Evolutionary conservation across 176 grass and related monocot species (phyloP).

Genomic region (Raddia distichophylla): DNA sequence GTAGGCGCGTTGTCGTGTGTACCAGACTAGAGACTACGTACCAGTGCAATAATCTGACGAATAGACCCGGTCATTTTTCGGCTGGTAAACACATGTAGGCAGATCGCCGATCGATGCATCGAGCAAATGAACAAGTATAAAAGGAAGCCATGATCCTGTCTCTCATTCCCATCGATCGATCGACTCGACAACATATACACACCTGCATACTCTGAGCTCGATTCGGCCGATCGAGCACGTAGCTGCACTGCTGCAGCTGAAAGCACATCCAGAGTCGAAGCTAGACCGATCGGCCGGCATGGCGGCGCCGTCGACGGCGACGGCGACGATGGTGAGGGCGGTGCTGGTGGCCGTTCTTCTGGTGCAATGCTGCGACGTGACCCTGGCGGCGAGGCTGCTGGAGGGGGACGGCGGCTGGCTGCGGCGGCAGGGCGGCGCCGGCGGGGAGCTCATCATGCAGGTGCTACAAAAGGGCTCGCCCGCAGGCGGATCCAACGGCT

Average conservation of each 20-base stretch:
- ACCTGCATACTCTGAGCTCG: not conserved
- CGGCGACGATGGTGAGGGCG: not conserved
- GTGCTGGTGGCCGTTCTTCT: slow-evolving; percentile 12
- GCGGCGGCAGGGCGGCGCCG: not conserved
- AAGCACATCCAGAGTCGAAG: too few species aligned
- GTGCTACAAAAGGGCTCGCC: not conserved
- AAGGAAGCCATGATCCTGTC: not conserved
- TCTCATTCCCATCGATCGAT: not conserved
- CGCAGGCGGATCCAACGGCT: not conserved
- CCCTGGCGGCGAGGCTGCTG: slow-evolving; percentile 7
- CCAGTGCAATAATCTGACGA: not conserved
- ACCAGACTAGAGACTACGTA: too few species aligned
- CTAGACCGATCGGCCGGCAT: not conserved
- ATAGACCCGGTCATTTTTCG: not conserved
- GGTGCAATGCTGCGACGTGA: slow-evolving; percentile 17
- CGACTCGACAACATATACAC: not conserved
- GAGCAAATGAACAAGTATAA: not conserved
- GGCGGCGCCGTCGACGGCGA: not conserved
- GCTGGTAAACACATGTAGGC: not conserved
- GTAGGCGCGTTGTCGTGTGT: not conserved
- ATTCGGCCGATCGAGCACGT: not conserved
- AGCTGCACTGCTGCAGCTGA: not conserved
- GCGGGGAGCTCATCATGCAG: not conserved
- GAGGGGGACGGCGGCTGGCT: not conserved
- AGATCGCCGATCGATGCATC: too few species aligned